Conservation (phyloP, 352 stramenopile genomes). For the Pythium vanterpoolii region DNA sequence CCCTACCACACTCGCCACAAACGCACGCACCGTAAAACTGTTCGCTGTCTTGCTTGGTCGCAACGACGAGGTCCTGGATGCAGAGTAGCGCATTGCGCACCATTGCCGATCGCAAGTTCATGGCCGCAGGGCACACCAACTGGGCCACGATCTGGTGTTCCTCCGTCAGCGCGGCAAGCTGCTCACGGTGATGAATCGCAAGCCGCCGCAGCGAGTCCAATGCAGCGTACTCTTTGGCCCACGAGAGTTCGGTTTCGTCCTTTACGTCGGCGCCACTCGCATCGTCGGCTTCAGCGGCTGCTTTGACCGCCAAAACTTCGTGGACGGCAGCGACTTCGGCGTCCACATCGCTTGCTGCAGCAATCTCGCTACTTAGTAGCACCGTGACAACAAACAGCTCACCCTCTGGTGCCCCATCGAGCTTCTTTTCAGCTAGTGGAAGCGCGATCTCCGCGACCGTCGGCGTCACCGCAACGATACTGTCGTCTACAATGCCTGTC, state of each 20-base stretch:
- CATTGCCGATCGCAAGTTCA: conserved; percentile 61
- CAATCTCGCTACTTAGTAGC: conserved; percentile 40
- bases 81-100: conserved; percentile 63
- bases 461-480: neutral
- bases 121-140: conserved; percentile 58
- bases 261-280: neutral
- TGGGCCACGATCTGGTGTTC: conserved; percentile 6
- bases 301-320: conserved; percentile 20
- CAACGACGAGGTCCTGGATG: conserved; percentile 53
- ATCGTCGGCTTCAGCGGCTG: neutral
- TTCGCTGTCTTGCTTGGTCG: conserved; percentile 13
- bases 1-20: neutral
- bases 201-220: conserved; percentile 24
- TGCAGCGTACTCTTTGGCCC: conserved; percentile 27
- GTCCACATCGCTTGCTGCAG: conserved; percentile 28
- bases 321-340: conserved; percentile 33
- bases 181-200: conserved; percentile 23
- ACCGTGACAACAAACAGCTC: conserved; percentile 62
- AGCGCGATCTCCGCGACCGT: conserved; percentile 23
- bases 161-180: conserved; percentile 11
- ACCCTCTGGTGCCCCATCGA: conserved; percentile 50
- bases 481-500: neutral
- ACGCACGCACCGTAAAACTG: conserved; percentile 10
- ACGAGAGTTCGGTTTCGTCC: conserved; percentile 16
- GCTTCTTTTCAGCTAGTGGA: conserved; percentile 28